Evolutionary conservation across 2,329 filamentous ascomycete genomes (phyloP).

Genomic region (Trichoderma arundinaceum): DNA sequence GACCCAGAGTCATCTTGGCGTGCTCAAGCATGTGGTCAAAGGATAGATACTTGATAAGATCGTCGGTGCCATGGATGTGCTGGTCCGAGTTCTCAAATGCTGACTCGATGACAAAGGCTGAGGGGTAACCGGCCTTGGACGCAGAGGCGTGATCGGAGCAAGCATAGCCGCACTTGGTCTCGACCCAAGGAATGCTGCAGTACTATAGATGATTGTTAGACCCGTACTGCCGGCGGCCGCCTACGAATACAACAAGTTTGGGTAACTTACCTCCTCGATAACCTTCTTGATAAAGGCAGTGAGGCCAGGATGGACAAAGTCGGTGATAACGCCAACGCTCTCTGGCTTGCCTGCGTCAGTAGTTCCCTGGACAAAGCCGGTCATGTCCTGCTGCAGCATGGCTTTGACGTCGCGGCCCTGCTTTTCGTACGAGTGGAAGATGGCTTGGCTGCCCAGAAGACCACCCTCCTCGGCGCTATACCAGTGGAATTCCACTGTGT

Average conservation of each 20-base stretch:
- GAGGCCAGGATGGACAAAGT: constrained; percentile 82
- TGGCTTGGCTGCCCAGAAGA: constrained; percentile 83
- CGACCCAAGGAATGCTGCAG: constrained; percentile 83
- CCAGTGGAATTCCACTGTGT: constrained; percentile 97
- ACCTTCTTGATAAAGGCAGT: constrained; percentile 91
- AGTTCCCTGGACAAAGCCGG: constrained; percentile 83
- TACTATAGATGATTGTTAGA: constrained; percentile 58
- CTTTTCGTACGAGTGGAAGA: constrained; percentile 82
- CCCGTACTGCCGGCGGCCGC: too few relatives aligned
- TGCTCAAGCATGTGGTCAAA: constrained; percentile 95
- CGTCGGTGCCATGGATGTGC: constrained; percentile 73
- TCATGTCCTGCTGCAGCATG: constrained; percentile 99
- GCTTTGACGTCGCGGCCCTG: constrained; percentile 79
- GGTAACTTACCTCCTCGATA: constrained; percentile 60
- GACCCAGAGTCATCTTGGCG: constrained; percentile 79
- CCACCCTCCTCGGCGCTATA: constrained; percentile 91
- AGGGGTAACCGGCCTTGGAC: constrained; percentile 75
- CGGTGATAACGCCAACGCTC: constrained; percentile 89
- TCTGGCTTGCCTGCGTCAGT: constrained; percentile 82
- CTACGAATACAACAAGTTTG: too few relatives aligned
- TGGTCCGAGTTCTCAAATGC: constrained; percentile 69
- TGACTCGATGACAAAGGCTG: constrained; percentile 77
- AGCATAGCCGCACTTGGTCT: constrained; percentile 89
- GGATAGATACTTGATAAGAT: constrained; percentile 72
- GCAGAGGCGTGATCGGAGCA: constrained; percentile 78